Evolutionary conservation across 345 rosid species (phyloP), one percentile per base, ranked within the genome.

Genomic region (Acer saccharum): DNA sequence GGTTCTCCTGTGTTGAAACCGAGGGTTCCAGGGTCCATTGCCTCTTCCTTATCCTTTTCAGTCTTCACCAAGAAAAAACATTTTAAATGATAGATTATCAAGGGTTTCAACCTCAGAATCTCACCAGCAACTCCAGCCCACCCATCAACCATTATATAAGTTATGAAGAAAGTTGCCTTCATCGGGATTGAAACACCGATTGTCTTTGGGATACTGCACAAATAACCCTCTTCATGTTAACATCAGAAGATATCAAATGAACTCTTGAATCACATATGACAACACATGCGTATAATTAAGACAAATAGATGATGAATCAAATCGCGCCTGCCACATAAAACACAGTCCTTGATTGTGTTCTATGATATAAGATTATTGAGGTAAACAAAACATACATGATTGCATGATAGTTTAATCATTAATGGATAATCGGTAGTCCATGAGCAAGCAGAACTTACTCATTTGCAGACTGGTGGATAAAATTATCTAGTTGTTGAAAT

Each of bases 101-200:
- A 84, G 6, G 97, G 97, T 78, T 88, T 92, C 79, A 95, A 70
- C 82, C 99, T 85, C 20, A 95, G 80, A 65, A 93, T 93, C 86
- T 95, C 98, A 60, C 90, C 99, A 5, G 99, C 99, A 25, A 91
- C 96, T 80, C 99, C 98, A 41, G 99, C 98, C 98, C 99, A 95
- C 68, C 99, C 99, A 27, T 93, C 99, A 20, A 93, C 99, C 98
- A 93, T 95, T 69, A 93, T 87, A 75, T 92, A 95, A 7, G 98
- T 95, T 69, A 95, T 93, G 86, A 95, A 95, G 89, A 95, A 95
- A 4, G 98, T 93, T 55, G 98, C 99, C 81, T 96, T 96, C 97
- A 92, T 93, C 14, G 99, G 99, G 81, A 96, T 92, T 8, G 99
- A 92, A 66, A 82, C 90, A 8, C 98, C 98, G 0, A 96, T 84